These are phyloP conservation scores for Neurospora sp. DNA, from an alignment of 495 filamentous ascomycete genomes.

Conservation along the genomic window DNA sequence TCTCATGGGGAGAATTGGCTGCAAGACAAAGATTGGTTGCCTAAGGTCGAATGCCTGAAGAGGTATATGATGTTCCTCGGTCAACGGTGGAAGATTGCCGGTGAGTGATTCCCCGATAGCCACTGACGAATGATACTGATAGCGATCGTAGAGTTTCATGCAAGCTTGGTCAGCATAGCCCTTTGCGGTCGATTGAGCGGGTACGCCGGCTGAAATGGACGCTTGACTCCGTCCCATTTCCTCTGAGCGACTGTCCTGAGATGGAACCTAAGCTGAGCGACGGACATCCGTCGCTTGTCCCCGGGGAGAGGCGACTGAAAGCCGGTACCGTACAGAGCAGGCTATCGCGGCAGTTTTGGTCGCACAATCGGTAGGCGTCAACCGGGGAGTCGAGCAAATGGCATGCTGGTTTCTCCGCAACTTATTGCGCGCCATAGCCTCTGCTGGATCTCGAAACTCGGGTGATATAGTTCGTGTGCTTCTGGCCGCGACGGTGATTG, in stretches of 20 bases:
- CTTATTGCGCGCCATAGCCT: not conserved
- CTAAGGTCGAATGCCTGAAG: slow-evolving; percentile 12
- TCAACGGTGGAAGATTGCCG: slow-evolving; percentile 20
- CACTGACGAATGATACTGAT: not conserved
- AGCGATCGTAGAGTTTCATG: slow-evolving; percentile 1
- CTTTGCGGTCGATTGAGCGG: not conserved
- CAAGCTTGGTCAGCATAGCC: not conserved
- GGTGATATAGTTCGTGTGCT: not conserved
- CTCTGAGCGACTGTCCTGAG: not conserved
- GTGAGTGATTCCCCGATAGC: slow-evolving; percentile 5
- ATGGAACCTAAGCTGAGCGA: not conserved
- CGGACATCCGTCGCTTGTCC: not conserved
- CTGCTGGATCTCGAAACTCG: not conserved
- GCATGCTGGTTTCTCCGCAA: not conserved
- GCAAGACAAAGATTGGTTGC: slow-evolving; percentile 8
- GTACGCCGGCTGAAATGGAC: not conserved
- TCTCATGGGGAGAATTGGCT: slow-evolving; percentile 12
- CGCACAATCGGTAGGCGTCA: not conserved
- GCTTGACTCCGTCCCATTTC: not conserved
- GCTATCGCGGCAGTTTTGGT: not conserved
- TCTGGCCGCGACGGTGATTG: not conserved
- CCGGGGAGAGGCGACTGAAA: not conserved
- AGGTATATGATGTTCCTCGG: slow-evolving; percentile 2
- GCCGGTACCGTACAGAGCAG: not conserved
- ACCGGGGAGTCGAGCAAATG: not conserved